A percentile compares a stretch with the other conserved stretches of the same genome.
These are phyloP conservation scores for Alternaria gaisen DNA, from an alignment of 2,329 filamentous ascomycete species.

Conservation along the genomic window DNA sequence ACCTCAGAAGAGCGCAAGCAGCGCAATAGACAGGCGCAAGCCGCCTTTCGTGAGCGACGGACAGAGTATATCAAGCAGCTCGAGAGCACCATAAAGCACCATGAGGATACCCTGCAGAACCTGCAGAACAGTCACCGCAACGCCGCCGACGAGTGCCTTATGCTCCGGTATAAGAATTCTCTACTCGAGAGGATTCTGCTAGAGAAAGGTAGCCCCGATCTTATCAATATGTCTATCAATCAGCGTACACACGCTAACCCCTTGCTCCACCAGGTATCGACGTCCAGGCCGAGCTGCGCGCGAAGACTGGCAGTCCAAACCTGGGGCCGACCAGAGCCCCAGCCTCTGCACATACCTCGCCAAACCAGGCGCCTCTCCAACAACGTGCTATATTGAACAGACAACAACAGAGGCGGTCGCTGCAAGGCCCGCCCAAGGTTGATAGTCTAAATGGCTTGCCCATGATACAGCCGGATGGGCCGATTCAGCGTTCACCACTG, in stretches of 20 bases:
- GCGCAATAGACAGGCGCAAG: slow-evolving; percentile 95
- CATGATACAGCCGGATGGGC: slow-evolving; percentile 52
- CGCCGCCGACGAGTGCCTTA: slow-evolving; percentile 94
- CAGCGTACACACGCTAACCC: slow-evolving; percentile 28
- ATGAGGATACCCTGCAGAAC: slow-evolving; percentile 92
- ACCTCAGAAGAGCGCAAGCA: slow-evolving; percentile 99
- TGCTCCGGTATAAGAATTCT: slow-evolving; percentile 99
- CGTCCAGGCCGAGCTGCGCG: slow-evolving; percentile 92
- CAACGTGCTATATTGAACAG: slow-evolving; percentile 83
- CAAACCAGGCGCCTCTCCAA: slow-evolving; percentile 70
- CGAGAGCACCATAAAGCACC: slow-evolving; percentile 94
- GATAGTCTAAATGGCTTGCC: slow-evolving; percentile 58
- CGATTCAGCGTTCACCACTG: slow-evolving; percentile 70
- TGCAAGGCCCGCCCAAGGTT: slow-evolving; percentile 78
- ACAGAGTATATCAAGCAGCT: slow-evolving; percentile 99
- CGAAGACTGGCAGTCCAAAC: slow-evolving; percentile 89
- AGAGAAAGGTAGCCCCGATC: slow-evolving; percentile 77
- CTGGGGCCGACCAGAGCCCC: slow-evolving; percentile 68
- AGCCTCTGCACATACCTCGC: slow-evolving; percentile 65
- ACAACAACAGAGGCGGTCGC: slow-evolving; percentile 76
- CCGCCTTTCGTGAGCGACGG: slow-evolving; percentile 93
- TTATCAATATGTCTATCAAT: slow-evolving; percentile 8
- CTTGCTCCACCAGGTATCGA: slow-evolving; percentile 75
- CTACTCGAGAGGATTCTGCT: slow-evolving; percentile 92
- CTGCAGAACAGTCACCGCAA: slow-evolving; percentile 93